Base-by-base conservation (phyloP, 129 eudicot genomes). In the Calendula officinalis region DNA sequence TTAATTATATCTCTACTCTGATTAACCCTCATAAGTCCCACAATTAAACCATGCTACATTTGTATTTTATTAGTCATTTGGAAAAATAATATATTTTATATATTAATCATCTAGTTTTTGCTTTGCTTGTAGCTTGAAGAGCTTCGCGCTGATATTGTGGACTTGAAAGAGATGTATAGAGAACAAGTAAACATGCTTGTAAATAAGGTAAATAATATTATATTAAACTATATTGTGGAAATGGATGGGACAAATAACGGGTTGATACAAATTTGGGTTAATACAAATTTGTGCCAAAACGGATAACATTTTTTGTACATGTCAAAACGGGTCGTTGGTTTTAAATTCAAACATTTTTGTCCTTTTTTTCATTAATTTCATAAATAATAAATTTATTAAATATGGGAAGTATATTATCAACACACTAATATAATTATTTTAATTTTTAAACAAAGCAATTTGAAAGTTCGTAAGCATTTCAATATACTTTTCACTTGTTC, bases 101-200 rank as follows among this genome's bases (percentile, higher is more conserved):
- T 16, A 50, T 38, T 41, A 33, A 39, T 30, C 9, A 35, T 55
- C 37, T 55, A 46, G 27, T 60, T 39, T 16, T 52, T 67, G 53
- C 30, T 63, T 60, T 67, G 9, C 17, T 14, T 83, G 66, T 71
- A 91, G 97, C 79, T 87, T 82, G 97, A 91, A 77, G 97, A 91
- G 81, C 96, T 91, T 39, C 95, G 97, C 57, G 94, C 94, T 34
- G 97, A 91, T 84, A 91, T 91, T 17, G 73, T 79, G 62, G 80
- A 75, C 80, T 70, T 75, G 70, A 78, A 78, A 71, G 82, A 78
- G 56, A 78, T 78, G 78, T 78, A 78, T 53, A 74, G 82, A 72
- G 78, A 78, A 67, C 78, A 72, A 78, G 82, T 78, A 33, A 78
- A 72, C 62, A 72, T 78, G 78, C 78, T 74, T 74, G 78, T 74